Evolutionary conservation across 805 yeast genomes (phyloP), one percentile per base, ranked within the genome.

Genomic region (Kazachstania taianensis): DNA sequence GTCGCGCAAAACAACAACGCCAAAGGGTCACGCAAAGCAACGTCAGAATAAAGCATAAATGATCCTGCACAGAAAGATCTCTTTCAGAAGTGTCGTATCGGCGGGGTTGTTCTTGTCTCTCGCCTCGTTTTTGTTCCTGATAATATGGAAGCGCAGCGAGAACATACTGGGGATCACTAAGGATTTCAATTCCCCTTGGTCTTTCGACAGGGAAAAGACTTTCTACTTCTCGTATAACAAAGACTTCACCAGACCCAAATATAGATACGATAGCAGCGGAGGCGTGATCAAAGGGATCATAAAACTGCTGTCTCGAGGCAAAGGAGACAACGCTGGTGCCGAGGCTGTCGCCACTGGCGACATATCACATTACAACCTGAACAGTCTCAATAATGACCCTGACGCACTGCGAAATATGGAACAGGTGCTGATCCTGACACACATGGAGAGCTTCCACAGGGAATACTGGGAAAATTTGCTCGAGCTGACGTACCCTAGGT

Each of bases 401-500:
- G 67, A 72, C 59, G 79, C 94, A 20, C 72, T 73, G 32, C 69
- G 67, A 41, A 79, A 82, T 56, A 70, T 69, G 47, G 95, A 86
- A 53, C 77, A 80, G 41, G 81, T 87, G 16, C 66, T 89, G 53
- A 73, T 87, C 38, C 67, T 89, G 51, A 75, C 94, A 2, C 96
- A 96, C 17, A 75, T 89, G 72, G 76, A 89, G 18, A 71, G 74
- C 44, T 87, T 87, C 52, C 73, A 80, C 55, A 75, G 74, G 18
- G 79, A 72, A 45, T 87, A 85, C 65, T 87, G 96, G 96, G 71
- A 70, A 25, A 87, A 87, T 57, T 61, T 87, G 41, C 56, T 78
- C 39, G 66, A 66, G 45, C 62, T 87, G 45, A 62, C 74, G 17
- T 87, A 86, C 57, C 94, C 94, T 37, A 80, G 84, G 57, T 74